Percentiles rank a stretch among this genome's conserved stretches.
Conservation (phyloP, 495 filamentous ascomycete genomes). For the Gamarada debralockiae region DNA sequence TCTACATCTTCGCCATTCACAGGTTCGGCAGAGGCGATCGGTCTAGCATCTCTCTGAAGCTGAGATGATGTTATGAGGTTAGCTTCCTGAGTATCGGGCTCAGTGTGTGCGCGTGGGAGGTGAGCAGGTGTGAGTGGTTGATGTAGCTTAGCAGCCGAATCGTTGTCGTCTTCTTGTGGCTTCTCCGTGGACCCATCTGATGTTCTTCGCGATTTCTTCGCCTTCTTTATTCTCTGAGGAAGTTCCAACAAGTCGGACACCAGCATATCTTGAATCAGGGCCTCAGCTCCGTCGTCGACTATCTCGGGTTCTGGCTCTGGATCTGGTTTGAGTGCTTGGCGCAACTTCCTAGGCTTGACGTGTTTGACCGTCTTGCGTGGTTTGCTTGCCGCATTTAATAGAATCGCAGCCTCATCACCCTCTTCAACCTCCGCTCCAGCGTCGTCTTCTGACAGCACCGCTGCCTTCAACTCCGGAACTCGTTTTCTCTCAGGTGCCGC, state of each 20-base stretch:
- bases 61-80: neutral
- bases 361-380: too few species aligned
- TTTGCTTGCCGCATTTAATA: too few species aligned
- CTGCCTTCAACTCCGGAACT: too few species aligned
- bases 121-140: slow-evolving; percentile 4
- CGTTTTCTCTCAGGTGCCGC: too few species aligned
- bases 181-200: neutral
- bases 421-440: too few species aligned
- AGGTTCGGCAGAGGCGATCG: neutral
- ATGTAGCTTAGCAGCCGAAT: neutral
- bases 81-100: neutral
- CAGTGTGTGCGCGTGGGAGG: neutral
- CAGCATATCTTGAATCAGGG: too few species aligned
- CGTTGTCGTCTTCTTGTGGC: neutral
- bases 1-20: neutral
- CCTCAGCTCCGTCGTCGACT: too few species aligned
- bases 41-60: neutral
- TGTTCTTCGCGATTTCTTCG: slow-evolving; percentile 5
- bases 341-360: too few species aligned
- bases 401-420: too few species aligned
- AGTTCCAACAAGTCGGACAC: neutral
- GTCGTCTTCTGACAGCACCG: too few species aligned
- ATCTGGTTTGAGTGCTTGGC: too few species aligned
- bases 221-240: neutral
- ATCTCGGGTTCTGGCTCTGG: too few species aligned